A percentile compares a stretch with the other conserved stretches of the same genome.
Conservation (phyloP, 202 grass and related monocot genomes). For the Musa balbisiana region DNA sequence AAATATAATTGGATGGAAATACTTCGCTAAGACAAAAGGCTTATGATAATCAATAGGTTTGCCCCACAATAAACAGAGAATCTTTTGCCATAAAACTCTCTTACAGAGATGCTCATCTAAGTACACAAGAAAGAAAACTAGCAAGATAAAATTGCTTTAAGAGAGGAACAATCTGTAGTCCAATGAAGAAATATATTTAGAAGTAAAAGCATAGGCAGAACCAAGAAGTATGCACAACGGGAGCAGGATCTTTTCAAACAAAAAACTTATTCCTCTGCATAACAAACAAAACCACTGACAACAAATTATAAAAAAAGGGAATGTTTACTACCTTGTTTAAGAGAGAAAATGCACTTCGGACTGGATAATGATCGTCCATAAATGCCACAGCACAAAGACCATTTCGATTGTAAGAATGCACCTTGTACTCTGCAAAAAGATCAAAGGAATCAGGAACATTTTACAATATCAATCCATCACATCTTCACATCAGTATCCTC, state of each 20-base stretch:
- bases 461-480: not conserved
- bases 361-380: constrained; percentile 98
- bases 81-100: not conserved
- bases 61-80: not conserved
- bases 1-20: not conserved
- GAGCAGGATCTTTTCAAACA: not conserved
- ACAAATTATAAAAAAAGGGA: not conserved
- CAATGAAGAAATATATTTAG: not conserved
- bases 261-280: not conserved
- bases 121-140: not conserved
- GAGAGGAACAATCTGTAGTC: not conserved
- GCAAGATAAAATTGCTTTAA: not conserved
- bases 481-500: too few species aligned
- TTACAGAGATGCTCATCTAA: not conserved
- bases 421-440: constrained; percentile 71
- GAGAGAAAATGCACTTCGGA: constrained; percentile 87
- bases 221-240: not conserved
- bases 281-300: not conserved
- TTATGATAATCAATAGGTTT: not conserved
- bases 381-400: constrained; percentile 76
- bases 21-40: not conserved
- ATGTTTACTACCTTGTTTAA: constrained; percentile 58
- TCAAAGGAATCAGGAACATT: not conserved
- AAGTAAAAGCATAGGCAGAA: not conserved
- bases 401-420: constrained; percentile 94